These are phyloP conservation scores for Leucogyrophana mollusca DNA, from an alignment of 768 basidiomycete genomes.

Conservation along the genomic window DNA sequence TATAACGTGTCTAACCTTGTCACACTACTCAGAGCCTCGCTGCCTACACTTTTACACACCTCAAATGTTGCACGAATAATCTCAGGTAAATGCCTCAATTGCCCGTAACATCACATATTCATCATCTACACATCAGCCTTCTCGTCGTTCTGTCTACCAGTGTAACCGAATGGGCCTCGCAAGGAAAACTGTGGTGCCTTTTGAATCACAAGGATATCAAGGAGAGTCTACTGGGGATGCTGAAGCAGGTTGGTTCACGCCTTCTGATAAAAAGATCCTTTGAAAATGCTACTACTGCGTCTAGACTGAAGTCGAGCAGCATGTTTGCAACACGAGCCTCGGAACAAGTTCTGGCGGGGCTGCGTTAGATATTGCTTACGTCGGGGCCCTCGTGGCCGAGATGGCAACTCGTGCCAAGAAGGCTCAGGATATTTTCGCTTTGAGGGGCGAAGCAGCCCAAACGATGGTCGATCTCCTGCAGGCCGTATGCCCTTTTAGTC, in stretches of 20 bases:
- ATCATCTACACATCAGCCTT: no score
- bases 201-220: slow-evolving; percentile 19
- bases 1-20: neutral
- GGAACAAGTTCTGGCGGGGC: slow-evolving; percentile 11
- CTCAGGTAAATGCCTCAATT: no score
- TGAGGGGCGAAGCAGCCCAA: slow-evolving; percentile 21
- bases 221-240: slow-evolving; percentile 9
- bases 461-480: slow-evolving; percentile 25
- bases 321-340: slow-evolving; percentile 19
- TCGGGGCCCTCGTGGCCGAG: slow-evolving; percentile 22
- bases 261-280: neutral
- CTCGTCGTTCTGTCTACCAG: slow-evolving; percentile 13
- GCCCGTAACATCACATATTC: no score
- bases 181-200: slow-evolving; percentile 22
- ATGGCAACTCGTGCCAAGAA: slow-evolving; percentile 13
- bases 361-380: slow-evolving; percentile 18
- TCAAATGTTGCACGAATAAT: slow-evolving; percentile 18
- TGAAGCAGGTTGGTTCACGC: slow-evolving; percentile 10
- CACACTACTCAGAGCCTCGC: slow-evolving; percentile 23
- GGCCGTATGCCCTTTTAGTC: slow-evolving; percentile 10
- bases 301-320: slow-evolving; percentile 15
- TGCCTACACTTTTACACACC: slow-evolving; percentile 23
- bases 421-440: slow-evolving; percentile 14
- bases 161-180: slow-evolving; percentile 18
- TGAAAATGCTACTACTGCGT: slow-evolving; percentile 1